Base-by-base conservation (phyloP, 106 monocot genomes). In the Hemerocallis citrina region DNA sequence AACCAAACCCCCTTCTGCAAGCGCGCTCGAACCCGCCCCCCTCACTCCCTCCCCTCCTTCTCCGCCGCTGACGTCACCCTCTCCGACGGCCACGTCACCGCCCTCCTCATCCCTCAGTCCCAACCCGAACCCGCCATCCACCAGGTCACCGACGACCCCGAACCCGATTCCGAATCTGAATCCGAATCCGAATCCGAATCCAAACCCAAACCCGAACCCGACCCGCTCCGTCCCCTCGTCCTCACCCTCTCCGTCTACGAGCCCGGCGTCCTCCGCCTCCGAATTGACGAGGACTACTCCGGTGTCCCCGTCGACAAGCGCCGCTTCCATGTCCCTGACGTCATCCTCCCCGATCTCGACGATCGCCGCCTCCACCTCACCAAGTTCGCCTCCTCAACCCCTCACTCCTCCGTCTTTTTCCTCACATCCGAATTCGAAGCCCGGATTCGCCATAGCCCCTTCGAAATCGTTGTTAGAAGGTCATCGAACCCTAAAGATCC, bases 1-100 rank as follows among this genome's bases (percentile, higher is more conserved):
- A 62, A 85, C 73, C 79, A 98, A 51, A 92, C 92, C 46, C 98
- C 98, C 49, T 98, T 92, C 78, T 92, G 98, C 79, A 88, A 92
- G 71, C 82, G 92, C 64, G 79, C 88, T 50, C 87, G 98, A 44
- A 37, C 57, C 66, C 84, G 77, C 28, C 24, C 57, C 3, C 88
- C 98, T 45, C 81, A 92, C 66, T 88, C 98, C 42, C 16, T 83
- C 66, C 77, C 82, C 39, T 35, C 76, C 57, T 24, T 82, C 77
- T 22, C 79, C 65, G 70, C 58, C 55, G 57, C 82, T 70, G 50
- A 69, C 38, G 56, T 82, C 66, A 47, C 79, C 59, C 63, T 92
- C 52, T 61, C 79, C 25, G 84, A 91, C 21, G 98, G 91, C 21
- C 60, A 63, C 20, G 28, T 92, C 67, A 61, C 79, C 56, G 81